Percentiles rank a stretch among this genome's conserved stretches.
Conservation (phyloP, 768 basidiomycete species). For the Suillus spraguei region DNA sequence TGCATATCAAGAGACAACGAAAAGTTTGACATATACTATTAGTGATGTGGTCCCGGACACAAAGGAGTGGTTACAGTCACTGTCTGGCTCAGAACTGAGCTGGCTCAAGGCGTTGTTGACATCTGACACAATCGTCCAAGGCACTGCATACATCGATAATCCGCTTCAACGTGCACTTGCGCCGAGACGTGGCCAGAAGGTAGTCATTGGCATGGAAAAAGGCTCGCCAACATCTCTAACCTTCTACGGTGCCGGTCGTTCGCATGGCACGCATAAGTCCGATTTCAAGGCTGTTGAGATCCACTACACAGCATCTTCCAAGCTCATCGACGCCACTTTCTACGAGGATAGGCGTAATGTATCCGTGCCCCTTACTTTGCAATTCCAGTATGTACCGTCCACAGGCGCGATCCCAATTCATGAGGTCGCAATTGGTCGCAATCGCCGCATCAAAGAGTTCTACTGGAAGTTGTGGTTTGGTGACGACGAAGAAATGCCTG, state of each 20-base stretch:
- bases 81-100: conserved; percentile 79
- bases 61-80: conserved; percentile 77
- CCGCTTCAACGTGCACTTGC: conserved; percentile 85
- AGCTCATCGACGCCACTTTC: conserved; percentile 69
- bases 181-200: conserved; percentile 78
- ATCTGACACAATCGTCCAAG: conserved; percentile 85
- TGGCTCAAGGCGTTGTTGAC: conserved; percentile 89
- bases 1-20: conserved; percentile 41
- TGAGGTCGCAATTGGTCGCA: conserved; percentile 82
- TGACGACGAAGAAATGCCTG: conserved; percentile 73
- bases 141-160: conserved; percentile 83
- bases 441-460: conserved; percentile 91
- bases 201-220: conserved; percentile 58
- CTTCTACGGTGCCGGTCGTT: conserved; percentile 79
- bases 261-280: conserved; percentile 69
- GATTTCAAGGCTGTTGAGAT: conserved; percentile 87
- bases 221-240: conserved; percentile 58
- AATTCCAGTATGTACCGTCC: conserved; percentile 86
- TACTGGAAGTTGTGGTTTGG: conserved; percentile 99
- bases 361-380: conserved; percentile 78
- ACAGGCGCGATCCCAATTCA: conserved; percentile 93
- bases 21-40: conserved; percentile 52
- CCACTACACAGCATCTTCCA: conserved; percentile 51
- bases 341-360: conserved; percentile 80
- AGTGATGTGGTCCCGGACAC: conserved; percentile 58